Conservation (phyloP, 768 basidiomycete species). For the Myochromella boudieri region DNA sequence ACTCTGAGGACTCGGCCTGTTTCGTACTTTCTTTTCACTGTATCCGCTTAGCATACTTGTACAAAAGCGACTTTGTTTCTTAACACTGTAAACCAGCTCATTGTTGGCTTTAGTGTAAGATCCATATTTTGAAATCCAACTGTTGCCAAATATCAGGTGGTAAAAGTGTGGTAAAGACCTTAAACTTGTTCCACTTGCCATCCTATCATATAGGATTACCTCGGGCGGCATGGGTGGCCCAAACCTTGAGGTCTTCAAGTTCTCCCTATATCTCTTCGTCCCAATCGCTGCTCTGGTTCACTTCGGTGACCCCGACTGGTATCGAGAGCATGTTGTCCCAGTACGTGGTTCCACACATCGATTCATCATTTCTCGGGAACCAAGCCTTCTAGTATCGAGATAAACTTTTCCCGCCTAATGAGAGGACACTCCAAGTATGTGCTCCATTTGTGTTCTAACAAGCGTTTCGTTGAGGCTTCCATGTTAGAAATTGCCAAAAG, state of each 20-base stretch:
- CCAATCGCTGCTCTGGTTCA: constrained; percentile 79
- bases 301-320: constrained; percentile 90
- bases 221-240: constrained; percentile 39
- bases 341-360: constrained; percentile 33
- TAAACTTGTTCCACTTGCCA: background rate
- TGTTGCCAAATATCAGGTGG: background rate
- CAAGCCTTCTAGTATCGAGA: constrained; percentile 58
- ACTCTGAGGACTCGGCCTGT: constrained; percentile 37
- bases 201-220: background rate
- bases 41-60: no score
- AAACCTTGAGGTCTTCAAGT: constrained; percentile 90
- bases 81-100: no score
- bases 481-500: constrained; percentile 58
- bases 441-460: background rate
- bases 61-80: no score
- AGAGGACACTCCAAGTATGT: constrained; percentile 52
- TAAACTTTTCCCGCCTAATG: constrained; percentile 64
- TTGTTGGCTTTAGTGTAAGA: background rate
- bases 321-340: constrained; percentile 72
- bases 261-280: constrained; percentile 82
- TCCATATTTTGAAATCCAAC: background rate
- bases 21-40: constrained; percentile 7
- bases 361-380: background rate
- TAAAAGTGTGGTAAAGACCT: background rate
- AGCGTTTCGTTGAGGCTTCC: background rate